These are phyloP conservation scores for Candida khao-thaluensis DNA, from an alignment of 805 yeast species.

Conservation along the genomic window DNA sequence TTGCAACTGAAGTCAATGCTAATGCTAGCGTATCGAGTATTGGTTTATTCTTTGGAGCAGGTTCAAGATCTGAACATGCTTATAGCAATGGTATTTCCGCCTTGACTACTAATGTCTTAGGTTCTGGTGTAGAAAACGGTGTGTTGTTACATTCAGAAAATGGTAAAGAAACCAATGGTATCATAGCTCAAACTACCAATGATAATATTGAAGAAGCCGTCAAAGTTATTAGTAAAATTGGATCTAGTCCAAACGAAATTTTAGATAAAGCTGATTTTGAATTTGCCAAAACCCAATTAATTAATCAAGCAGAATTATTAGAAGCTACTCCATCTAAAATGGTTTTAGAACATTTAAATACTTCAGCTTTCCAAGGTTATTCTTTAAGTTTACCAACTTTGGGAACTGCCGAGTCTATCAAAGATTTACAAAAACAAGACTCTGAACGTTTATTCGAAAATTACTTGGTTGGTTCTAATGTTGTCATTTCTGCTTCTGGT, in stretches of 20 bases:
- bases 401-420: slow-evolving; percentile 70
- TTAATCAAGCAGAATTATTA: slow-evolving; percentile 48
- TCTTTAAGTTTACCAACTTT: slow-evolving; percentile 72
- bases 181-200: slow-evolving; percentile 53
- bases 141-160: slow-evolving; percentile 53
- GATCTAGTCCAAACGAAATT: slow-evolving; percentile 35
- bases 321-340: slow-evolving; percentile 56
- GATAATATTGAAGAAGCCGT: slow-evolving; percentile 54
- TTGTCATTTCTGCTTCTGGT: slow-evolving; percentile 71
- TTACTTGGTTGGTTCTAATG: slow-evolving; percentile 60
- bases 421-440: slow-evolving; percentile 58
- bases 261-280: slow-evolving; percentile 47
- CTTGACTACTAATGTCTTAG: slow-evolving; percentile 53
- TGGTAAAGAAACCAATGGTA: slow-evolving; percentile 64
- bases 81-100: slow-evolving; percentile 82
- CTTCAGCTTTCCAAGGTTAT: slow-evolving; percentile 86
- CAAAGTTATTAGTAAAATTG: slow-evolving; percentile 46
- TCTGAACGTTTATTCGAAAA: slow-evolving; percentile 52
- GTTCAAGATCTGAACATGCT: slow-evolving; percentile 76
- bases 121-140: slow-evolving; percentile 48
- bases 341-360: slow-evolving; percentile 72
- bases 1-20: slow-evolving; percentile 67
- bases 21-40: slow-evolving; percentile 55
- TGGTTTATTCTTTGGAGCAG: slow-evolving; percentile 73
- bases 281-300: slow-evolving; percentile 46